These are phyloP conservation scores for Xylaria sp. DNA, from an alignment of 495 filamentous ascomycete genomes.

Conservation along the genomic window DNA sequence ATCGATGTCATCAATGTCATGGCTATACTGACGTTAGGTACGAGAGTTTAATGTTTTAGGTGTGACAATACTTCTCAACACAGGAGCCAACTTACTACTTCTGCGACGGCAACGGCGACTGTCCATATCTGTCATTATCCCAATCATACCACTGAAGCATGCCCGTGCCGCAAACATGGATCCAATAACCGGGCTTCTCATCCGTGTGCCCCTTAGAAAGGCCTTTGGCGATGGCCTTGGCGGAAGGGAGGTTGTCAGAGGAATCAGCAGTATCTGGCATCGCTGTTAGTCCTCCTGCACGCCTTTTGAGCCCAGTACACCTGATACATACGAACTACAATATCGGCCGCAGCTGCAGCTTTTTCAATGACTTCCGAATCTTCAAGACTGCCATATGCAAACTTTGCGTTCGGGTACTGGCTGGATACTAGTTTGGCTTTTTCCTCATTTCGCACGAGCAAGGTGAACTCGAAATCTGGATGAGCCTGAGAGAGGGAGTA, in stretches of 20 bases:
- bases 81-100: constrained; percentile 25
- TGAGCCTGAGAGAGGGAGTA: constrained; percentile 65
- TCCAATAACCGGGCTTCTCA: constrained; percentile 55
- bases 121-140: constrained; percentile 47
- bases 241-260: constrained; percentile 51
- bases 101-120: constrained; percentile 48
- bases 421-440: constrained; percentile 67
- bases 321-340: constrained; percentile 65
- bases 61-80: background rate
- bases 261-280: constrained; percentile 54
- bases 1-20: constrained; percentile 48
- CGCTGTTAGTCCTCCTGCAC: background rate
- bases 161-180: constrained; percentile 56
- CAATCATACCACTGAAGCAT: constrained; percentile 56
- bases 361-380: constrained; percentile 60
- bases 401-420: constrained; percentile 58
- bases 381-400: constrained; percentile 67
- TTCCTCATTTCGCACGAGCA: constrained; percentile 70
- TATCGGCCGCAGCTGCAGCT: constrained; percentile 68
- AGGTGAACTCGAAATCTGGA: constrained; percentile 71
- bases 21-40: constrained; percentile 28
- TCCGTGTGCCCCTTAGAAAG: constrained; percentile 51
- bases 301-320: background rate
- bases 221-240: constrained; percentile 53
- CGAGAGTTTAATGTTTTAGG: background rate